A percentile compares a stretch with the other conserved stretches of the same genome.
Evolutionary conservation across 345 rosid genomes (phyloP).

Genomic region (Melastoma malabathricum): DNA sequence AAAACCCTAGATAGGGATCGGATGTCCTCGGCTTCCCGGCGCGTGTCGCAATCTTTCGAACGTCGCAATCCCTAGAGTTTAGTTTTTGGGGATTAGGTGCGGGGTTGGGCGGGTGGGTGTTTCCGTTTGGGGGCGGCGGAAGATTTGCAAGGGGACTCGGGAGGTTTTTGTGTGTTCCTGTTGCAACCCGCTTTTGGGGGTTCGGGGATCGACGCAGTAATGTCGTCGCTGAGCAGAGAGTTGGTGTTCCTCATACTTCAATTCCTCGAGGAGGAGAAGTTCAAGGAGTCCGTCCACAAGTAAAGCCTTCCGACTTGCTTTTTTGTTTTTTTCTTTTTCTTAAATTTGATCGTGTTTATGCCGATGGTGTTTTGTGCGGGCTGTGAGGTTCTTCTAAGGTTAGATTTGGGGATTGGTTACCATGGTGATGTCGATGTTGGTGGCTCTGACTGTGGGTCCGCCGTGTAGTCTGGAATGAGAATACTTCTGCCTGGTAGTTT

Average conservation of each 20-base stretch:
- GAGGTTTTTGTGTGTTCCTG: not conserved
- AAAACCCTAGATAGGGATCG: conserved; percentile 47
- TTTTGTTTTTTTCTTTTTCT: not conserved
- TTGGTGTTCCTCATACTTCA: conserved; percentile 87
- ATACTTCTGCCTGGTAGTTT: too few relatives aligned
- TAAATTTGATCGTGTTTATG: not conserved
- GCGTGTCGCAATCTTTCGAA: too few relatives aligned
- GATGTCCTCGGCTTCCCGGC: conserved; percentile 27
- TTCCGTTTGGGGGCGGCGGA: conserved; percentile 7
- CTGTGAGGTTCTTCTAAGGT: too few relatives aligned
- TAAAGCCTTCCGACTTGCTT: conserved; percentile 10
- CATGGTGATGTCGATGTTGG: too few relatives aligned
- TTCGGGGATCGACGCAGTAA: conserved; percentile 8
- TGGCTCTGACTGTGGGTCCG: too few relatives aligned
- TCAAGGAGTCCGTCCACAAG: conserved; percentile 81
- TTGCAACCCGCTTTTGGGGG: conserved; percentile 3
- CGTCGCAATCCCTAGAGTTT: not conserved
- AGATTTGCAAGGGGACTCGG: conserved; percentile 7
- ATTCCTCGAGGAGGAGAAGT: conserved; percentile 89
- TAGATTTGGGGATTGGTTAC: too few relatives aligned
- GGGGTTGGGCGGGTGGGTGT: not conserved
- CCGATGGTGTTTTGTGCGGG: not conserved
- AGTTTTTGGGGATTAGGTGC: not conserved
- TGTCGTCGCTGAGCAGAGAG: conserved; percentile 83
- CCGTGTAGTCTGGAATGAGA: too few relatives aligned